Base-by-base conservation (phyloP, 257 asterid genomes). In the Agastache rugosa region DNA sequence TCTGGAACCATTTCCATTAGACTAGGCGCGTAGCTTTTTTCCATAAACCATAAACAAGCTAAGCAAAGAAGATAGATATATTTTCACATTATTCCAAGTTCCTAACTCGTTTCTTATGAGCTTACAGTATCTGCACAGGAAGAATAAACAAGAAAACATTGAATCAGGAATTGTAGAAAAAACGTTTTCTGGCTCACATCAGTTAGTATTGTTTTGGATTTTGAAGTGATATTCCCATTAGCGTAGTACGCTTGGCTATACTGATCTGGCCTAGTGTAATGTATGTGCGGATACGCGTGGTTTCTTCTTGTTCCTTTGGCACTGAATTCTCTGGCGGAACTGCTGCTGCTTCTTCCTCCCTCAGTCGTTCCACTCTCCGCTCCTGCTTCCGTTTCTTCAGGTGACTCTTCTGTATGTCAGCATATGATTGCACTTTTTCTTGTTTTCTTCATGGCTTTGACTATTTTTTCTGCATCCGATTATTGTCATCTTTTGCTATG, bases 371-470 rank as follows among this genome's bases (percentile, higher is more conserved):
- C 77, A 2, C 78, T 83, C 39, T 83, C 87, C 8, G 81, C 76
- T 44, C 64, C 73, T 25, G 78, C 56, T 62, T 81, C 90, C 22
- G 81, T 27, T 67, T 75, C 77, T 80, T 86, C 84, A 12, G 72
- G 74, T 51, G 87, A 58, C 76, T 79, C 87, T 64, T 90, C 90
- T 53, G 83, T 79, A 35, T 86, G 97, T 44, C 85, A 82, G 81
- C 96, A 90, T 63, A 93, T 86, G 51, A 84, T 72, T 31, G 96
- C 98, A 22, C 72, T 85, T 73, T 90, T 93, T 74, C 96, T 90
- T 16, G 91, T 87, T 75, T 85, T 93, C 77, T 82, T 93, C 45
- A 93, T 78, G 75, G 98, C 98, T 79, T 86, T 90, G 47, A 89
- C 87, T 71, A 93, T 90, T 25, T 80, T 83, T 48, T 81, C 90